Evolutionary conservation across 73 alveolate species (phyloP).

Genomic region (Uronychia binucleata): DNA sequence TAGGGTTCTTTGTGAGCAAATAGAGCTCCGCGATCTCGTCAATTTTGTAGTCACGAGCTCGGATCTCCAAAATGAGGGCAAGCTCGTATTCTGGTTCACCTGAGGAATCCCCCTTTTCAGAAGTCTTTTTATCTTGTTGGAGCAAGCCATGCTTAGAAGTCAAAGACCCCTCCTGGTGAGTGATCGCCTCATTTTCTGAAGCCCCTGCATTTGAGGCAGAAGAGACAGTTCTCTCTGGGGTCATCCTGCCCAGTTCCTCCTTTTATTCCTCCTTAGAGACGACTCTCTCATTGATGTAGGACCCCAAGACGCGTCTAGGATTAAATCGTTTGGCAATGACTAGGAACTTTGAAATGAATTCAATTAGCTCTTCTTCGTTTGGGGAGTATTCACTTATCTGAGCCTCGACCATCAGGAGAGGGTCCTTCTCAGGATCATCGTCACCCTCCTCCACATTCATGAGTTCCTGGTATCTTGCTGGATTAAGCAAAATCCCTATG

Average conservation of each 20-base stretch:
- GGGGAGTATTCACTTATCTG: background rate
- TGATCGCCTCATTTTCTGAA: no score
- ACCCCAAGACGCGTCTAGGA: background rate
- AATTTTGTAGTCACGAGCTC: background rate
- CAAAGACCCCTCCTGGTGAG: no score
- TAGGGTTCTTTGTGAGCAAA: background rate
- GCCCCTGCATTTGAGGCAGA: no score
- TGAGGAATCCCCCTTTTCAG: no score
- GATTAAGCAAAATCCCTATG: background rate
- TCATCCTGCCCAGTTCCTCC: no score
- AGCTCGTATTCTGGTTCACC: background rate
- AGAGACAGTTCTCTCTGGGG: no score
- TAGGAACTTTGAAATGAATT: background rate
- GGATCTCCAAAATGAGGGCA: background rate
- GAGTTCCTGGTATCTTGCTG: background rate
- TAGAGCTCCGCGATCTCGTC: background rate
- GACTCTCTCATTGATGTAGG: no score
- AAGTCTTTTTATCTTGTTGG: no score
- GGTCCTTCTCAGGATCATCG: background rate
- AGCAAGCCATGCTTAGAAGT: no score
- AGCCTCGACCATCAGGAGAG: background rate
- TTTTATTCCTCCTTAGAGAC: no score
- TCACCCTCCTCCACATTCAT: background rate
- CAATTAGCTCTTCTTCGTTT: background rate
- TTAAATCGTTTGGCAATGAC: background rate